Conservation (phyloP, 2,329 filamentous ascomycete species). For the Cladophialophora yegresii region DNA sequence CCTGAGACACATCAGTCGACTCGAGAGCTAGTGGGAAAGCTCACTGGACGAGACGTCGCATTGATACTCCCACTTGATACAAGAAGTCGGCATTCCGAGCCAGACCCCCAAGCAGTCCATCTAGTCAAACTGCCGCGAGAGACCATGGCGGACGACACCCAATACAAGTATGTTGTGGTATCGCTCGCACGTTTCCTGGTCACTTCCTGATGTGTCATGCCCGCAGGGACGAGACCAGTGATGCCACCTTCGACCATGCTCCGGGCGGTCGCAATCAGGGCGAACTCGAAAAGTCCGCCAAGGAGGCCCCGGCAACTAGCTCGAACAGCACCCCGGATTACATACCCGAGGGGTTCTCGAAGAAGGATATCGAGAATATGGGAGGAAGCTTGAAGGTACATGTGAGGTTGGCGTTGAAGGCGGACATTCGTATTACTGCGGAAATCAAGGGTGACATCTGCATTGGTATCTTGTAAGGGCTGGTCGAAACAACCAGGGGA, state of each 20-base stretch:
- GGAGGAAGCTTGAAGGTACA: conserved; percentile 32
- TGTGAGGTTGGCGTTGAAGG: conserved; percentile 27
- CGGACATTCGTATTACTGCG: conserved; percentile 30
- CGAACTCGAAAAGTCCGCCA: background rate
- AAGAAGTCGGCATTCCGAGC: background rate
- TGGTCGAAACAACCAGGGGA: background rate
- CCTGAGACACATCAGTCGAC: background rate
- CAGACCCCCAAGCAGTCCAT: background rate
- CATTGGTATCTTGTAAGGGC: conserved; percentile 26
- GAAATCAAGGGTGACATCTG: conserved; percentile 31
- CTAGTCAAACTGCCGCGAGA: background rate
- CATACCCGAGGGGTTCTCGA: conserved; percentile 21
- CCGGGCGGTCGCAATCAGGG: conserved; percentile 7
- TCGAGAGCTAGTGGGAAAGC: background rate
- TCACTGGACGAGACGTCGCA: background rate
- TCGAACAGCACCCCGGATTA: conserved; percentile 2
- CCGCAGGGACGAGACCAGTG: background rate
- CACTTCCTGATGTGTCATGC: background rate
- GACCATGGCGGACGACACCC: conserved; percentile 7
- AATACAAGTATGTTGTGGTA: background rate
- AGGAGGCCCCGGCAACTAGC: background rate
- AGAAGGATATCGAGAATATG: conserved; percentile 23
- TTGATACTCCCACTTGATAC: background rate
- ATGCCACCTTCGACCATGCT: conserved; percentile 8
- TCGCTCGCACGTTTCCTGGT: background rate